These are phyloP conservation scores for Hyphodiscus hymeniophilus DNA, from an alignment of 495 filamentous ascomycete genomes.

Conservation along the genomic window DNA sequence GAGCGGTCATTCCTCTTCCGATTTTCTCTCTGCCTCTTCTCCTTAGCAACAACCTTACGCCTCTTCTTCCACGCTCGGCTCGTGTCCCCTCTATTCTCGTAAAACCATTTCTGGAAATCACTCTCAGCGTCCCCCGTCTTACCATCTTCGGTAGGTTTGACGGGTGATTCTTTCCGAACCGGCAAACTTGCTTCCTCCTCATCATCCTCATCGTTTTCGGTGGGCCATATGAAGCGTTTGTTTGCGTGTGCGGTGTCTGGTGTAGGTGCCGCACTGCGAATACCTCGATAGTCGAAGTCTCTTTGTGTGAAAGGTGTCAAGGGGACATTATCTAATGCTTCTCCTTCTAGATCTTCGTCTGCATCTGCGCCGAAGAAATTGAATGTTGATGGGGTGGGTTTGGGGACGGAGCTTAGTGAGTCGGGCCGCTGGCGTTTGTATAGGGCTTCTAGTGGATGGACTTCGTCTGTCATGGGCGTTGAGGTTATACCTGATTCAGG, in stretches of 20 bases:
- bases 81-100: slow-evolving; percentile 79
- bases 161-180: slow-evolving; percentile 8
- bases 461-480: slow-evolving; percentile 5
- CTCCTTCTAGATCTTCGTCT: slow-evolving; percentile 43
- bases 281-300: slow-evolving; percentile 63
- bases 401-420: slow-evolving; percentile 1
- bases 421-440: slow-evolving; percentile 55
- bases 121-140: slow-evolving; percentile 32
- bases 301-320: slow-evolving; percentile 74
- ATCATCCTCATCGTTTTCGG: slow-evolving; percentile 30
- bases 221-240: slow-evolving; percentile 41
- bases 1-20: slow-evolving; percentile 41
- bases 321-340: slow-evolving; percentile 40
- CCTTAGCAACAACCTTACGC: slow-evolving; percentile 72
- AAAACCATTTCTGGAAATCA: slow-evolving; percentile 86
- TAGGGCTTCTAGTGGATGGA: slow-evolving; percentile 21
- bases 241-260: slow-evolving; percentile 82
- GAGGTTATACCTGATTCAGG: slow-evolving; percentile 22
- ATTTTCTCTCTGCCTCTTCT: slow-evolving; percentile 81
- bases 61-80: slow-evolving; percentile 89
- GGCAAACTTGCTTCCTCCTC: slow-evolving; percentile 27
- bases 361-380: slow-evolving; percentile 42
- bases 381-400: slow-evolving; percentile 28
- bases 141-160: slow-evolving; percentile 3
- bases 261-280: slow-evolving; percentile 84